Evolutionary conservation across 768 basidiomycete genomes (phyloP).

Genomic region (Leucosporidium creatinivorum): DNA sequence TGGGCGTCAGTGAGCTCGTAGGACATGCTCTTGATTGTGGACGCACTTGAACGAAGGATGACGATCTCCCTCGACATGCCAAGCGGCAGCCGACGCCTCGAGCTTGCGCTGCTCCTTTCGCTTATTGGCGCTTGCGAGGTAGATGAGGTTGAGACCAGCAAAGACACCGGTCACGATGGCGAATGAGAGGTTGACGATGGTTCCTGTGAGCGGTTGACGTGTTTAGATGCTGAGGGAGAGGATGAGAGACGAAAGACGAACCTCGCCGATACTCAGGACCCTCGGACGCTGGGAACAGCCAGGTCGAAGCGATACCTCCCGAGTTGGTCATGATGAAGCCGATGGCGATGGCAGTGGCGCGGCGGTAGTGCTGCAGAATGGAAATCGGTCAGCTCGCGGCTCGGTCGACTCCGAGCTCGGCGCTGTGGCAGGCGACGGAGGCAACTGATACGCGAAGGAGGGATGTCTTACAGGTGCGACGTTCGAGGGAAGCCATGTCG

Average conservation of each 20-base stretch:
- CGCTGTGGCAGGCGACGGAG: too few relatives aligned
- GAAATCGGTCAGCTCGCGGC: too few relatives aligned
- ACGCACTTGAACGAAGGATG: too few relatives aligned
- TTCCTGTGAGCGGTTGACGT: not conserved
- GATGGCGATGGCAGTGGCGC: constrained; percentile 43
- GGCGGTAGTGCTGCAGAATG: constrained; percentile 10
- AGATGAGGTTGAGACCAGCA: constrained; percentile 36
- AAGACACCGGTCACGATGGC: constrained; percentile 33
- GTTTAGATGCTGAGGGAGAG: not conserved
- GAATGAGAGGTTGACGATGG: constrained; percentile 27
- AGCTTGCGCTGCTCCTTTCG: constrained; percentile 3
- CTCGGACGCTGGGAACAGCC: constrained; percentile 51
- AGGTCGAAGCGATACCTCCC: constrained; percentile 17
- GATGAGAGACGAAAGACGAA: not conserved
- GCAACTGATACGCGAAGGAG: too few relatives aligned
- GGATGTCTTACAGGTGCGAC: too few relatives aligned
- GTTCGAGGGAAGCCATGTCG: too few relatives aligned
- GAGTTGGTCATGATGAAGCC: constrained; percentile 52
- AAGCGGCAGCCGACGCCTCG: too few relatives aligned
- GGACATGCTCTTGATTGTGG: too few relatives aligned
- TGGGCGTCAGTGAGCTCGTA: too few relatives aligned
- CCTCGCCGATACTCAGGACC: constrained; percentile 42
- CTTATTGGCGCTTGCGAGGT: constrained; percentile 37
- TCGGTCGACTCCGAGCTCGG: too few relatives aligned
- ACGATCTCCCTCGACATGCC: too few relatives aligned